phyloP scores from a whole-genome alignment of 306 rosid genomes.

The Cicer arietinum region DNA sequence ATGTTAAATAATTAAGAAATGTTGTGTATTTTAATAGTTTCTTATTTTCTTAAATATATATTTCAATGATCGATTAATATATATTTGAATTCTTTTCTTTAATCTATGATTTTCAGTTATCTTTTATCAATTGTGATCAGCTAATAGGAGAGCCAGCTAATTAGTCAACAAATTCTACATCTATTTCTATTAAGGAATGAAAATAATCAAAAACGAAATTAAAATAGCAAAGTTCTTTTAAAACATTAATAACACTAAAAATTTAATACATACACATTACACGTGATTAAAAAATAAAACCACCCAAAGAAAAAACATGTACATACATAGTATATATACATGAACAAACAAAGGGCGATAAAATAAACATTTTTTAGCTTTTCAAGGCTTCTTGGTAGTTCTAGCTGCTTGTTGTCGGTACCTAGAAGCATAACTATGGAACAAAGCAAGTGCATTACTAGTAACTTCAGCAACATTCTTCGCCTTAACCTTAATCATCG shows the following conservation, averaged over 20 bases:
- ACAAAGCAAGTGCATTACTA: conserved; percentile 64
- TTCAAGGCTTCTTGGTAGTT: conserved; percentile 38
- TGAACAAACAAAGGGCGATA: conserved; percentile 37
- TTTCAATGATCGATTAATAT: too few species aligned
- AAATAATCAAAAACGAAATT: too few species aligned
- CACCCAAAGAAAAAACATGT: conserved; percentile 47
- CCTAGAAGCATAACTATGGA: conserved; percentile 57
- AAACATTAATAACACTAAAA: too few species aligned
- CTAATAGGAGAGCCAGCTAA: too few species aligned
- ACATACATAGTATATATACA: background rate
- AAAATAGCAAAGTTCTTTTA: background rate
- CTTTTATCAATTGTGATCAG: too few species aligned
- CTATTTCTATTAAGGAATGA: background rate
- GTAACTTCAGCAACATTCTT: conserved; percentile 64
- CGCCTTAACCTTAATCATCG: conserved; percentile 60
- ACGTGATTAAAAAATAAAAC: conserved; percentile 3
- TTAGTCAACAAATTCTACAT: too few species aligned
- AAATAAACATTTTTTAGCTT: background rate
- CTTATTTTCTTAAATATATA: too few species aligned
- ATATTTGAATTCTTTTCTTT: too few species aligned
- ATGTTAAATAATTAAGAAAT: too few species aligned
- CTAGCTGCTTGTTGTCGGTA: conserved; percentile 35
- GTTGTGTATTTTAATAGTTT: too few species aligned
- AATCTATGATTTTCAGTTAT: background rate
- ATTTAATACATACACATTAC: background rate